A percentile compares a stretch with the other conserved stretches of the same genome.
Evolutionary conservation across 2,329 filamentous ascomycete genomes (phyloP).

Genomic region (Aspergillus luchuensis): DNA sequence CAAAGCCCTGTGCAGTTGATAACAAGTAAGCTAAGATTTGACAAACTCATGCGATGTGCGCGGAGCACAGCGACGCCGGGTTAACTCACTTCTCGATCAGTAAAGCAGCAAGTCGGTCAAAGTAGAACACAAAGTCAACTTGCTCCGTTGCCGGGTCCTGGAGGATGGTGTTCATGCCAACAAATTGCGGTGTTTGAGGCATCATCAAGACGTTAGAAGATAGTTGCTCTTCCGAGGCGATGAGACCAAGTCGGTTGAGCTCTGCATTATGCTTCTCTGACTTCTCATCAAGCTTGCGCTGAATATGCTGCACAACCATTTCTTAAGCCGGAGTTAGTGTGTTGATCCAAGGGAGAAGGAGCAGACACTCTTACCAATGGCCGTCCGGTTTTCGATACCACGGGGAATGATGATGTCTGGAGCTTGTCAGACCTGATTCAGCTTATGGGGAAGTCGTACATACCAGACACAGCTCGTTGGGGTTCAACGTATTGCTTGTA

Average conservation of each 20-base stretch:
- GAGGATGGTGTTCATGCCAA: slow-evolving; percentile 87
- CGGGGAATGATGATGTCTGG: slow-evolving; percentile 89
- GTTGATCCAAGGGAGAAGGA: neutral
- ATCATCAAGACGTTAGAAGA: slow-evolving; percentile 75
- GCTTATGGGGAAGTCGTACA: slow-evolving; percentile 18
- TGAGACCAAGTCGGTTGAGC: slow-evolving; percentile 68
- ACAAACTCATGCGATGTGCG: neutral
- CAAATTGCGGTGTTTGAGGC: slow-evolving; percentile 75
- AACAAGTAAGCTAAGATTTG: slow-evolving; percentile 5
- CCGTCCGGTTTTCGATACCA: slow-evolving; percentile 91
- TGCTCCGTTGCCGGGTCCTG: slow-evolving; percentile 75
- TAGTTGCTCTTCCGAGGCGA: slow-evolving; percentile 70
- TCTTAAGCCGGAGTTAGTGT: slow-evolving; percentile 48
- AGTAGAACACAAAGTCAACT: slow-evolving; percentile 97
- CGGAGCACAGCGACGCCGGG: neutral
- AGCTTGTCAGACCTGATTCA: slow-evolving; percentile 16
- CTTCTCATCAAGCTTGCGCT: slow-evolving; percentile 82
- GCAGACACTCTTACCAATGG: slow-evolving; percentile 58
- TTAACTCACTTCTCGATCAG: slow-evolving; percentile 67
- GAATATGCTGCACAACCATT: slow-evolving; percentile 93
- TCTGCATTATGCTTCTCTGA: slow-evolving; percentile 79
- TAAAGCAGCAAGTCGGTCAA: slow-evolving; percentile 82
- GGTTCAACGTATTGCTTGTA: slow-evolving; percentile 93
- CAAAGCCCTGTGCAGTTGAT: slow-evolving; percentile 60
- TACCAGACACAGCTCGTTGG: slow-evolving; percentile 80